A percentile compares a stretch with the other conserved stretches of the same genome.
Evolutionary conservation across 139 green algal genomes (phyloP).

Genomic region (Chlamydomonas sphaeroides): DNA sequence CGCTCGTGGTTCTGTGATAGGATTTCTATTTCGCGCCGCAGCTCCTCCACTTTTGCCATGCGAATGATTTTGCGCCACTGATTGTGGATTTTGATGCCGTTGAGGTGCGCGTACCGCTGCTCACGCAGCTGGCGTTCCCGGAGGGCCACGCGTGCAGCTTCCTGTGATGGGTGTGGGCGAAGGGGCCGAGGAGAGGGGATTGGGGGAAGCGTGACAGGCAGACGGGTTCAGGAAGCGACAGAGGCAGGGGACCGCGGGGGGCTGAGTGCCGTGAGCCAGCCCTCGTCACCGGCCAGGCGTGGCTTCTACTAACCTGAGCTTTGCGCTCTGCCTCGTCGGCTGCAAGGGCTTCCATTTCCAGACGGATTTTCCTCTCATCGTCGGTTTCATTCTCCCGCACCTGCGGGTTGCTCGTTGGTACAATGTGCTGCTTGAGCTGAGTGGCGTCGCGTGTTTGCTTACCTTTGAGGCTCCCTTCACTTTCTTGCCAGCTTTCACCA

Average conservation of each 20-base stretch:
- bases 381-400: conserved; percentile 66
- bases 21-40: conserved; percentile 82
- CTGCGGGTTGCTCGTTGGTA: neutral
- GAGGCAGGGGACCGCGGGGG: no score
- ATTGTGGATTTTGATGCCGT: conserved; percentile 88
- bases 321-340: conserved; percentile 61
- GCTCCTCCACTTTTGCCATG: conserved; percentile 87
- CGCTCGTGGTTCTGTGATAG: conserved; percentile 83
- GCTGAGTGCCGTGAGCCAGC: no score
- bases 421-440: neutral
- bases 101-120: conserved; percentile 78
- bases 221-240: no score
- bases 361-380: conserved; percentile 62
- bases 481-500: conserved; percentile 59
- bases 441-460: neutral
- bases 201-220: no score
- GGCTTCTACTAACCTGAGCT: conserved; percentile 40
- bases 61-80: conserved; percentile 92
- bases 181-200: no score
- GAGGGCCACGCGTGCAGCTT: conserved; percentile 54
- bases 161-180: no score
- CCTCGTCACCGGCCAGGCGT: no score
- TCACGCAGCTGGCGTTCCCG: conserved; percentile 66
- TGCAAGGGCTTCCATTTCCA: conserved; percentile 74
- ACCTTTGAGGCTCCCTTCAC: conserved; percentile 59